phyloP scores from a whole-genome alignment of 2,329 filamentous ascomycete genomes.

The Penicillium sp. region DNA sequence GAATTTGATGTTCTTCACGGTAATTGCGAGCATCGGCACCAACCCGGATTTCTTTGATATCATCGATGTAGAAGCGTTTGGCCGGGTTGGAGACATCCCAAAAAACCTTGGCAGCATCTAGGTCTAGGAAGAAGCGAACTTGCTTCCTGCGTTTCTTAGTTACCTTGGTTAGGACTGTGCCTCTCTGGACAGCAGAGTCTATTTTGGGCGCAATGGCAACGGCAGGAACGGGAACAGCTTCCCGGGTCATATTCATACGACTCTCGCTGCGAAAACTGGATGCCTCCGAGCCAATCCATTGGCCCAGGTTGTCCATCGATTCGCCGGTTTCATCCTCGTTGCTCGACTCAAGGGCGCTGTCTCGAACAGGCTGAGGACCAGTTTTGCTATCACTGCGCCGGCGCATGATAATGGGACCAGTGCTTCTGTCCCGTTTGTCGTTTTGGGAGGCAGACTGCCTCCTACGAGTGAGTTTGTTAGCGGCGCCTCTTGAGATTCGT shows the following conservation, averaged over 20 bases:
- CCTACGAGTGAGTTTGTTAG: slow-evolving; percentile 65
- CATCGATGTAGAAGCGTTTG: slow-evolving; percentile 90
- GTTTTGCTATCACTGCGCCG: slow-evolving; percentile 87
- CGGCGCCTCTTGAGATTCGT: slow-evolving; percentile 77
- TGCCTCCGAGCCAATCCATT: slow-evolving; percentile 42
- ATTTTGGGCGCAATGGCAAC: slow-evolving; percentile 63
- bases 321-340: slow-evolving; percentile 45
- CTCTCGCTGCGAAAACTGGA: slow-evolving; percentile 41
- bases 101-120: slow-evolving; percentile 78
- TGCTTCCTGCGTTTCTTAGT: slow-evolving; percentile 75
- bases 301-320: slow-evolving; percentile 44
- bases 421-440: slow-evolving; percentile 78
- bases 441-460: slow-evolving; percentile 75
- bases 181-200: slow-evolving; percentile 72
- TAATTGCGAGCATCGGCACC: slow-evolving; percentile 85
- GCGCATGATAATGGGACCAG: slow-evolving; percentile 83
- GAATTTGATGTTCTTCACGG: slow-evolving; percentile 74
- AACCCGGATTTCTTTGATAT: slow-evolving; percentile 85
- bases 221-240: slow-evolving; percentile 24
- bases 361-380: slow-evolving; percentile 56
- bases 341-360: slow-evolving; percentile 44
- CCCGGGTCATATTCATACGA: slow-evolving; percentile 32
- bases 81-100: slow-evolving; percentile 78
- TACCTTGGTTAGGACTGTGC: slow-evolving; percentile 75
- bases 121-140: slow-evolving; percentile 75